Evolutionary conservation across 768 basidiomycete genomes (phyloP), one percentile per base, ranked within the genome.

Genomic region (Pleurotus djamor): DNA sequence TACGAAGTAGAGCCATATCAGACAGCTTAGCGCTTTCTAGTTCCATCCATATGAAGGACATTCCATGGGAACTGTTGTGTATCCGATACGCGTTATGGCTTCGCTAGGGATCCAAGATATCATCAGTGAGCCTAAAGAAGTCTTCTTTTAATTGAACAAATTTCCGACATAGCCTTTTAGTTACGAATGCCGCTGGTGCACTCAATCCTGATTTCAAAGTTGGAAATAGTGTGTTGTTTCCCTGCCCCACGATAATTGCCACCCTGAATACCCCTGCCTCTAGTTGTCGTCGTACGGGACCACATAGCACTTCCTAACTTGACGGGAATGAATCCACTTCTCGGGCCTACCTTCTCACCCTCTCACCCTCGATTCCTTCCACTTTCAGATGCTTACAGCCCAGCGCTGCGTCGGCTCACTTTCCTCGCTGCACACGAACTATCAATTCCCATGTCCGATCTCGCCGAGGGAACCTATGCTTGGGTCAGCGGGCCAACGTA

Each of bases 401-500:
- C 83, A 17, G 66, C 74, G 2, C 78, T 96, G 16, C 85, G 92
- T n/a, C 84, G 85, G 3, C 74, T 87, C 10, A 83, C 83, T 0
- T 95, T 94, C 73, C 79, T 84, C 16, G 87, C 92, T 0, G 84
- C 91, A 0, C 80, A 88, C 64, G 69, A 81, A 21, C 81, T 95
- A 37, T 70, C 75, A 1, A 69, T 93, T 5, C 71, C 73, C 4
- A 71, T 74, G 3, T 74, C 76, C 32, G 86, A 86, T 2, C 76
- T 95, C 10, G 84, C 83, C 2, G 94, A 95, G 68, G 94, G 94
- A 0, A 85, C 83, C 2, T 96, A 96, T 64, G 92, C 92, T 1
- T 96, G 92, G 91, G 94, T 96, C 48, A 82, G 86, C 34, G 94
- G 94, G 0, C 94, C 94, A 12, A 91, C 92, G 6, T 96, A 96